Conservation (phyloP, 2,329 filamentous ascomycete genomes). For the Penicillium sp. region DNA sequence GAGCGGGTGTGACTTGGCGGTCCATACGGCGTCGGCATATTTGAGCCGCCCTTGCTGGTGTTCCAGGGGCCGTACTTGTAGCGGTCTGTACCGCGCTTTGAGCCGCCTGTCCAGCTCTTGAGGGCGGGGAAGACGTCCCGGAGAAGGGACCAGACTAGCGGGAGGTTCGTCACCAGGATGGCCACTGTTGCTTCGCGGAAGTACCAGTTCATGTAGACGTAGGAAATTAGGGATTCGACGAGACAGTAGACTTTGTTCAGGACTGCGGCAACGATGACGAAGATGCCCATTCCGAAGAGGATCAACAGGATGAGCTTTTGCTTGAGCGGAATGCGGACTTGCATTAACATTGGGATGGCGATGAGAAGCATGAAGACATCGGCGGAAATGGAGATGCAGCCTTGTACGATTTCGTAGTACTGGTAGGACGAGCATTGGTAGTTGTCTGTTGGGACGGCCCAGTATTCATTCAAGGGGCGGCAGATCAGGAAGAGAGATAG, state of each 20-base stretch:
- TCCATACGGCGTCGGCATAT: constrained; percentile 27
- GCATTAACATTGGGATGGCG: constrained; percentile 43
- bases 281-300: constrained; percentile 46
- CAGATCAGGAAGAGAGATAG: constrained; percentile 52
- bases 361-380: constrained; percentile 45
- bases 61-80: constrained; percentile 33
- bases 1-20: constrained; percentile 27
- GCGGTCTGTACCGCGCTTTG: constrained; percentile 32
- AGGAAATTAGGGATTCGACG: constrained; percentile 40
- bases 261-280: constrained; percentile 49
- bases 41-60: constrained; percentile 29
- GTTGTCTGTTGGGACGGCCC: constrained; percentile 47
- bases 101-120: constrained; percentile 41
- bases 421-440: constrained; percentile 45
- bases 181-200: constrained; percentile 46
- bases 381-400: constrained; percentile 45
- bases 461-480: constrained; percentile 50
- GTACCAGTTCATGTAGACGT: constrained; percentile 49
- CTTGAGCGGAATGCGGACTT: constrained; percentile 40
- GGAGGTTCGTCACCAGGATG: constrained; percentile 51
- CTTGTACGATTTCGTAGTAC: constrained; percentile 46
- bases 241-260: constrained; percentile 50
- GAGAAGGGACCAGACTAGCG: constrained; percentile 51
- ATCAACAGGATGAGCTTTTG: constrained; percentile 44
- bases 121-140: constrained; percentile 47